Percentiles rank a stretch among this genome's conserved stretches.
Conservation (phyloP, 257 asterid genomes). For the Leptodermis oblonga region DNA sequence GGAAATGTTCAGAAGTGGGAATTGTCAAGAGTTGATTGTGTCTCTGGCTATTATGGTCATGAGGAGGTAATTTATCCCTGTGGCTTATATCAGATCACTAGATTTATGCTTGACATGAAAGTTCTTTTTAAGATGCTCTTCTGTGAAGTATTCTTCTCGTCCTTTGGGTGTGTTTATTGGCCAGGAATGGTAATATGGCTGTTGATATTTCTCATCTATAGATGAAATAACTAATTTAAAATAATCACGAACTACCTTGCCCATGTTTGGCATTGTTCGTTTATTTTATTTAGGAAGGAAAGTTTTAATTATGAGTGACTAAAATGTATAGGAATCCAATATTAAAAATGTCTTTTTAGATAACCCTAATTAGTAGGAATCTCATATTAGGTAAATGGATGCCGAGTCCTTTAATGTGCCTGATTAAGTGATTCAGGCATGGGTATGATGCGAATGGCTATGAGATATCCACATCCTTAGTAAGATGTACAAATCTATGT, state of each 20-base stretch:
- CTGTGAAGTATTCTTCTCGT: background rate
- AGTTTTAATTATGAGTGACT: no score
- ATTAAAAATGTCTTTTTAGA: background rate
- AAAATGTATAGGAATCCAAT: background rate
- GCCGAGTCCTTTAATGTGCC: background rate
- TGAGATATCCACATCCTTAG: background rate
- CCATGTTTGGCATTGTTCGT: background rate
- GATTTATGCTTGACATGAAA: background rate
- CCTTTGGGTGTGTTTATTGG: background rate
- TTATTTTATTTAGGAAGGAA: no score
- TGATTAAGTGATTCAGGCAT: background rate
- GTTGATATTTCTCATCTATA: background rate
- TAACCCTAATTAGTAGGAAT: background rate
- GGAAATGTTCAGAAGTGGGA: slow-evolving; percentile 96
- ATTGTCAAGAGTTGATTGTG: slow-evolving; percentile 63
- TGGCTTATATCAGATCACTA: background rate
- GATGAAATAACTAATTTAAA: background rate
- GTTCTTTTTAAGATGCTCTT: background rate
- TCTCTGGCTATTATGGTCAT: slow-evolving; percentile 84
- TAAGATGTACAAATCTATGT: background rate
- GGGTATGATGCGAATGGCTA: background rate
- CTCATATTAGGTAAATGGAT: background rate
- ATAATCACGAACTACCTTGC: background rate
- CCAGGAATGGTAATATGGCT: background rate
- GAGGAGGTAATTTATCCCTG: slow-evolving; percentile 68